These are phyloP conservation scores for Saitozyma podzolica DNA, from an alignment of 768 basidiomycete species.

Conservation along the genomic window DNA sequence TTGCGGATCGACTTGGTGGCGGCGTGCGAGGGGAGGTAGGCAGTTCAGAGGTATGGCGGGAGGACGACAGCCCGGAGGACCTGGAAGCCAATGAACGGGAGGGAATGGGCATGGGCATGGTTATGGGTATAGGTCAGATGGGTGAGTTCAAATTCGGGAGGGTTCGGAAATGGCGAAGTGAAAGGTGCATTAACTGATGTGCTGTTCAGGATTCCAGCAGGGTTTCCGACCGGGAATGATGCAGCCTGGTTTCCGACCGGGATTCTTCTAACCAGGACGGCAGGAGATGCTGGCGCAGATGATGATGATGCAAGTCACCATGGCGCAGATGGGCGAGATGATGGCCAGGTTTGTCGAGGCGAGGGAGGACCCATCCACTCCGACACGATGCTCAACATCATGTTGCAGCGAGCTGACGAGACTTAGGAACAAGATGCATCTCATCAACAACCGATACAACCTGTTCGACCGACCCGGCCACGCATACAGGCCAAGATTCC, in stretches of 20 bases:
- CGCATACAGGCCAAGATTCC: conserved; percentile 34
- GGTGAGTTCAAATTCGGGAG: conserved; percentile 9
- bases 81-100: background rate
- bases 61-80: conserved; percentile 8
- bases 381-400: too few species aligned
- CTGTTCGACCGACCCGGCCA: conserved; percentile 31
- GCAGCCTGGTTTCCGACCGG: conserved; percentile 27
- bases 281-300: conserved; percentile 80
- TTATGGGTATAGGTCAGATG: conserved; percentile 11
- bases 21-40: conserved; percentile 14
- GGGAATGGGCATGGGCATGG: conserved; percentile 15
- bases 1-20: conserved; percentile 68
- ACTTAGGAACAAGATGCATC: too few species aligned
- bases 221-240: too few species aligned
- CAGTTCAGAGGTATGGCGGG: conserved; percentile 21
- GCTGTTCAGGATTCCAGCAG: conserved; percentile 28
- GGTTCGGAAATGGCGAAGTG: too few species aligned
- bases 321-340: conserved; percentile 58
- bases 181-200: background rate
- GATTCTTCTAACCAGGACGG: conserved; percentile 37
- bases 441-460: too few species aligned
- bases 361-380: too few species aligned
- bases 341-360: conserved; percentile 40
- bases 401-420: too few species aligned
- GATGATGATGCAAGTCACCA: conserved; percentile 83